phyloP scores from a whole-genome alignment of 2,329 filamentous ascomycete genomes.

The Penicillium nordicum region DNA sequence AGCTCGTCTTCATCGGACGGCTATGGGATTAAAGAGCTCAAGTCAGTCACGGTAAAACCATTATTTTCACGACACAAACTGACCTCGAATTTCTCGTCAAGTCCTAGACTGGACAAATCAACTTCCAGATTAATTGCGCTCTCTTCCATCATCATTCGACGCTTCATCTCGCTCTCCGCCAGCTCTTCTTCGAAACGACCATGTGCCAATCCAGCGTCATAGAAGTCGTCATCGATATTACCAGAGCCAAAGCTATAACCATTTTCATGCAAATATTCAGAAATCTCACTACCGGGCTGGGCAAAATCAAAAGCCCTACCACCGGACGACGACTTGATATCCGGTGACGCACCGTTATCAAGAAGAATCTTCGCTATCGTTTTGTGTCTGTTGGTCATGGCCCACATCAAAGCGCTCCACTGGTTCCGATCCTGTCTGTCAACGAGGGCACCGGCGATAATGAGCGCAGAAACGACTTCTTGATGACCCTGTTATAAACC shows the following conservation, averaged over 20 bases:
- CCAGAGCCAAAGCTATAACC: conserved; percentile 64
- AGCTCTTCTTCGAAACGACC: conserved; percentile 96
- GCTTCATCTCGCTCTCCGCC: conserved; percentile 91
- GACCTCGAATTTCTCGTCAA: conserved; percentile 93
- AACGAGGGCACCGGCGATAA: conserved; percentile 81
- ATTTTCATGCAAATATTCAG: conserved; percentile 89
- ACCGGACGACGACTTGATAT: conserved; percentile 90
- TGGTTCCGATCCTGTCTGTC: conserved; percentile 94
- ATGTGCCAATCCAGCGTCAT: conserved; percentile 85
- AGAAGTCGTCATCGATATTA: conserved; percentile 71
- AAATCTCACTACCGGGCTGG: conserved; percentile 92
- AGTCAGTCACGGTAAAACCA: background rate
- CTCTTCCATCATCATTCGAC: conserved; percentile 96
- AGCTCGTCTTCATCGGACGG: conserved; percentile 78
- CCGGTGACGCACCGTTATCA: conserved; percentile 90
- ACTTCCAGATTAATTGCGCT: conserved; percentile 96
- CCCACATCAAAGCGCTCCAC: conserved; percentile 99
- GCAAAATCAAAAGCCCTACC: conserved; percentile 95
- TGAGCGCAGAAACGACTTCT: conserved; percentile 75
- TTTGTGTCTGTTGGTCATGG: conserved; percentile 98
- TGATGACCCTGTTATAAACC: conserved; percentile 67
- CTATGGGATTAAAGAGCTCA: conserved; percentile 13
- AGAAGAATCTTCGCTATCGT: conserved; percentile 88
- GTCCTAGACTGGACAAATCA: conserved; percentile 88
- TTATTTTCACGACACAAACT: conserved; percentile 24